These are phyloP conservation scores for Penicillium italicum DNA, from an alignment of 2,329 filamentous ascomycete species.

Conservation along the genomic window DNA sequence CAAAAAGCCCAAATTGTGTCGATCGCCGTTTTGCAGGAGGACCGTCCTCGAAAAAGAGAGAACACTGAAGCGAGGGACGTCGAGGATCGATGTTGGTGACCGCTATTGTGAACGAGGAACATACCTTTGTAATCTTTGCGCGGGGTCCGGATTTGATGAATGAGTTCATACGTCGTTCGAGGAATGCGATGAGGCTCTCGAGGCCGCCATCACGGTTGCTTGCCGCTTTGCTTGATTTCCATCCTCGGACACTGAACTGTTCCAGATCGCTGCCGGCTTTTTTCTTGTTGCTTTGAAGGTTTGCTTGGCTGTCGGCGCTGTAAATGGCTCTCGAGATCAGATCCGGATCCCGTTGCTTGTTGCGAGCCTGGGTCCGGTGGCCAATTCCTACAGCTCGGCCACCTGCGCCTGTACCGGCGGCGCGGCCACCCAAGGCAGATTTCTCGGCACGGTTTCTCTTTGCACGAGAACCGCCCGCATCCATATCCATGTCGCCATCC, in stretches of 20 bases:
- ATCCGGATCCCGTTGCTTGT: constrained; percentile 34
- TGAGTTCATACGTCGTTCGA: constrained; percentile 66
- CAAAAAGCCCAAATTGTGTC: constrained; percentile 30
- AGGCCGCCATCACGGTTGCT: constrained; percentile 65
- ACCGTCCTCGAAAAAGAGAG: constrained; percentile 42
- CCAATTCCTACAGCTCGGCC: constrained; percentile 27
- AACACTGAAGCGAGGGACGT: constrained; percentile 36
- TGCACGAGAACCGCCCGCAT: constrained; percentile 39
- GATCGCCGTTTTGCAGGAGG: constrained; percentile 43
- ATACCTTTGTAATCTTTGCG: constrained; percentile 74
- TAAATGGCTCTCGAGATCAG: constrained; percentile 38
- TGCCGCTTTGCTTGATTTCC: constrained; percentile 66
- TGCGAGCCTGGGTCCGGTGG: constrained; percentile 25
- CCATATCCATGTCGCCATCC: constrained; percentile 63
- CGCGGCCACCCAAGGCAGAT: constrained; percentile 4
- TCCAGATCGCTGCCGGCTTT: constrained; percentile 27
- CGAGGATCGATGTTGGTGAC: constrained; percentile 40
- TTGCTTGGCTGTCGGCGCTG: constrained; percentile 34
- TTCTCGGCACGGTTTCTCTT: constrained; percentile 29
- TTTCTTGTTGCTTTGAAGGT: constrained; percentile 38
- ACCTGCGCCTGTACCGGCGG: constrained; percentile 12
- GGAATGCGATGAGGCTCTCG: constrained; percentile 61
- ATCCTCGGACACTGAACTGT: constrained; percentile 53
- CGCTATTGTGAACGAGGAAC: constrained; percentile 49
- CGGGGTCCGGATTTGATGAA: constrained; percentile 48